Base-by-base conservation (phyloP, 257 asterid species). In the Ilex asprella region DNA sequence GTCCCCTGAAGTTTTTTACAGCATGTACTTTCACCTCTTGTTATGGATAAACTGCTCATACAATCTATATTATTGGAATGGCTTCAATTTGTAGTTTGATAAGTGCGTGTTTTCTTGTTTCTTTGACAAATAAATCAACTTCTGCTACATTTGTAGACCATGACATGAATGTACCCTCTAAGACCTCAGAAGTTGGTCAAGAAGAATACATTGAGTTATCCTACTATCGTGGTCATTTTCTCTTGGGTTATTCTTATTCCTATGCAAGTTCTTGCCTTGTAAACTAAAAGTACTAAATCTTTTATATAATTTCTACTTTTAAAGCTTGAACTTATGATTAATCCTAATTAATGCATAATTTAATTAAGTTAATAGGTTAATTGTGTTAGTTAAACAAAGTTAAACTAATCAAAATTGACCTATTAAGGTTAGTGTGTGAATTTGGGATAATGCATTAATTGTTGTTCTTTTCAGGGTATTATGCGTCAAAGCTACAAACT, bases 151-250 rank as follows among this genome's bases (percentile, higher is more conserved):
- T 62, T 53, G 75, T 74, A 67, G 77, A 72, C 58, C 76, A 56
- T 59, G 59, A 63, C 59, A 67, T 44, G 58, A 75, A 66, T 50
- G 64, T 62, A 64, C 68, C 75, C 58, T 64, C 83, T 59, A 67
- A 59, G 64, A 51, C 57, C 27, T 64, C 8, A 31, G 77, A 78
- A 55, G 60, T 47, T 32, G 57, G 41, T 64, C 75, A 77, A 60
- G 73, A 64, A 64, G 73, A 72, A 72, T 74, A 70, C 56, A 61
- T 66, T 30, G 59, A 78, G 98, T 96, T 91, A 61, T 54, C 66
- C 75, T 70, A 61, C 65, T 63, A 62, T 54, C 63, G 46, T 70
- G 13, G 16, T 58, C 58, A 46, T 16, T 55, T 78, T 70, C 68
- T 58, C 66, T 55, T 65, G 32, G 52, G 32, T 49, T 56, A 11